phyloP scores from a whole-genome alignment of 2,329 filamentous ascomycete species.

The Fusarium devonianum region DNA sequence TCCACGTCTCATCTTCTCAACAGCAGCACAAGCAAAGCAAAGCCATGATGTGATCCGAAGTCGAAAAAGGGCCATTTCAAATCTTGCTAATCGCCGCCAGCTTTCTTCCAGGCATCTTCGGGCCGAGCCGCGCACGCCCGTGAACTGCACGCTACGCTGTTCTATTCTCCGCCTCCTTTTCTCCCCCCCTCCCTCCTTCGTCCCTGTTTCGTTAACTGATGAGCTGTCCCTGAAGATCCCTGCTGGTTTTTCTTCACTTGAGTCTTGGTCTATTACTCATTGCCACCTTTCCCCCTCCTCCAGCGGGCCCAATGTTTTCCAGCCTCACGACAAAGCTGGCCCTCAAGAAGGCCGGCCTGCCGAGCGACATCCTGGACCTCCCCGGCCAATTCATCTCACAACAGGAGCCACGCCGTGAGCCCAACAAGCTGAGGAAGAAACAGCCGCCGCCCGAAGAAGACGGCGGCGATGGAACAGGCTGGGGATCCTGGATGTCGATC shows the following conservation, averaged over 20 bases:
- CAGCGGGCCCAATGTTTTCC: too few species aligned
- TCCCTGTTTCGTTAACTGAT: conserved; percentile 13
- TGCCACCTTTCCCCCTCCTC: too few species aligned
- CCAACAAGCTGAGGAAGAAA: conserved; percentile 46
- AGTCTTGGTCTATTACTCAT: conserved; percentile 21
- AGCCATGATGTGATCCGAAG: background rate
- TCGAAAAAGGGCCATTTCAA: too few species aligned
- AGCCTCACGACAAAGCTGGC: conserved; percentile 65
- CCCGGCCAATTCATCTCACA: conserved; percentile 28
- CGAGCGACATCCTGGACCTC: conserved; percentile 57
- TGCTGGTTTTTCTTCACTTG: background rate
- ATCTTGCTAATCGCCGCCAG: too few species aligned
- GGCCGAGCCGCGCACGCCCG: conserved; percentile 2
- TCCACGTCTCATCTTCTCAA: conserved; percentile 31
- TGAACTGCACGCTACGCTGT: background rate
- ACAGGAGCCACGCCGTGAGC: conserved; percentile 38
- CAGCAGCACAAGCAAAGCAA: background rate
- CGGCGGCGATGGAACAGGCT: conserved; percentile 41
- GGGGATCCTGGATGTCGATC: conserved; percentile 58
- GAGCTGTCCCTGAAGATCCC: background rate
- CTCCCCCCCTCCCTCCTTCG: background rate
- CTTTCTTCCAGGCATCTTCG: background rate
- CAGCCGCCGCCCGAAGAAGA: conserved; percentile 42
- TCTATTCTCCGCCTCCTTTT: background rate
- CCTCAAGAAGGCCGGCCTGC: conserved; percentile 63